Evolutionary conservation across 2,329 filamentous ascomycete species (phyloP).

Genomic region (Amesomyces nigricolor): DNA sequence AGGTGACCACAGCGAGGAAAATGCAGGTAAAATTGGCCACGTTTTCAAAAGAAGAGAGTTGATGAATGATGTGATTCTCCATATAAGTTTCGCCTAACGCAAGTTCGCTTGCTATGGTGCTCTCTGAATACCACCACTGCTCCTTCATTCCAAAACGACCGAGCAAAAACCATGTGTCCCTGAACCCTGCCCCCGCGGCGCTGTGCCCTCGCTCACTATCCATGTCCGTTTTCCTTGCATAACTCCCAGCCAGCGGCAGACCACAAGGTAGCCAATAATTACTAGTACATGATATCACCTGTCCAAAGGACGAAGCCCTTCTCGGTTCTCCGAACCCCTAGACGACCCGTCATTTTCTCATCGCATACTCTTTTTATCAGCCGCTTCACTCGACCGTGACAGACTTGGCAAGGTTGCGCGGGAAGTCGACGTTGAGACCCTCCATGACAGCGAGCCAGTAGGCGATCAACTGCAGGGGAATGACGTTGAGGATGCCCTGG

Average conservation of each 20-base stretch:
- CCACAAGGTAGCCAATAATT: slow-evolving; percentile 15
- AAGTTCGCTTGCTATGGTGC: background rate
- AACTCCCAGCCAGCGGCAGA: slow-evolving; percentile 13
- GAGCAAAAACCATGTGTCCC: background rate
- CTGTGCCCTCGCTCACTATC: background rate
- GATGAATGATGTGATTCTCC: background rate
- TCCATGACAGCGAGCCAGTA: slow-evolving; percentile 98
- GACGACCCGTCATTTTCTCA: background rate
- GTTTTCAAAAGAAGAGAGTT: background rate
- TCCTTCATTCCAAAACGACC: background rate
- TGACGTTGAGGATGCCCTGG: slow-evolving; percentile 95
- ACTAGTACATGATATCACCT: slow-evolving; percentile 17
- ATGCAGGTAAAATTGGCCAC: no score
- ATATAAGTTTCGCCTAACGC: slow-evolving; percentile 1
- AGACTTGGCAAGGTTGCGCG: slow-evolving; percentile 96
- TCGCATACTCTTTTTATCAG: background rate
- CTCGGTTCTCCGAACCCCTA: background rate
- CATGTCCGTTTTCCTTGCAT: background rate
- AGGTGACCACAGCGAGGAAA: no score
- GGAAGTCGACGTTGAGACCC: slow-evolving; percentile 97
- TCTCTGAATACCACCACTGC: background rate
- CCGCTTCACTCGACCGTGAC: slow-evolving; percentile 87
- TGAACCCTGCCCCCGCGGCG: slow-evolving; percentile 8
- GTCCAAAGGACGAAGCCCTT: slow-evolving; percentile 2
- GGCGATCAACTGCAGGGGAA: slow-evolving; percentile 93